Evolutionary conservation across 2,329 filamentous ascomycete genomes (phyloP).

Genomic region (Herpomyces periplanetae): DNA sequence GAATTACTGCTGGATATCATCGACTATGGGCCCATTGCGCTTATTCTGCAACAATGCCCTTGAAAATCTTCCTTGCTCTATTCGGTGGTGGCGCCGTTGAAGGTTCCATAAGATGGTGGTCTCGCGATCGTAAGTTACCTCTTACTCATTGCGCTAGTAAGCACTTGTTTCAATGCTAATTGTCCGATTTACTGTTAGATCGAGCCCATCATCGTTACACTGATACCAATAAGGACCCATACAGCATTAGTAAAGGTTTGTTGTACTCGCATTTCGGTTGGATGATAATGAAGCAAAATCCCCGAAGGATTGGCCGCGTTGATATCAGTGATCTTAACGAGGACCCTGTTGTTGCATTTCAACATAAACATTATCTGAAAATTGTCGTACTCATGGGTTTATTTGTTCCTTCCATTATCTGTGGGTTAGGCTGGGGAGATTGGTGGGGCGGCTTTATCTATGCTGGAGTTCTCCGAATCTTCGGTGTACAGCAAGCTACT

Average conservation of each 20-base stretch:
- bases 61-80: slow-evolving; percentile 44
- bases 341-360: slow-evolving; percentile 47
- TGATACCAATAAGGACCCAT: slow-evolving; percentile 66
- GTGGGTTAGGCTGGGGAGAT: slow-evolving; percentile 41
- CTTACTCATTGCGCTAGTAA: too few relatives aligned
- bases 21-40: slow-evolving; percentile 55
- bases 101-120: slow-evolving; percentile 64
- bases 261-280: slow-evolving; percentile 51
- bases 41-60: slow-evolving; percentile 32
- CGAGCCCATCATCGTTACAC: slow-evolving; percentile 66
- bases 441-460: slow-evolving; percentile 50
- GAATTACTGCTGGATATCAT: slow-evolving; percentile 20
- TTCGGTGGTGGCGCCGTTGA: slow-evolving; percentile 48
- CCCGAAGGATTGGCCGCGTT: slow-evolving; percentile 49
- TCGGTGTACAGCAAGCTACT: slow-evolving; percentile 63
- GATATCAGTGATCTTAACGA: slow-evolving; percentile 65
- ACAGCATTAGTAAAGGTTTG: slow-evolving; percentile 58
- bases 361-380: slow-evolving; percentile 56
- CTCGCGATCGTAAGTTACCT: too few relatives aligned
- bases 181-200: too few relatives aligned
- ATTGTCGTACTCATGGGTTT: slow-evolving; percentile 36
- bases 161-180: too few relatives aligned
- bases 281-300: slow-evolving; percentile 83
- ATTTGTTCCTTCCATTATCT: slow-evolving; percentile 29
- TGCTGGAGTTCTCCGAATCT: slow-evolving; percentile 45